Percentiles rank a stretch among this genome's conserved stretches.
These are phyloP conservation scores for Mucor racemosus DNA, from an alignment of 371 early-diverging fungal genomes.

Conservation along the genomic window DNA sequence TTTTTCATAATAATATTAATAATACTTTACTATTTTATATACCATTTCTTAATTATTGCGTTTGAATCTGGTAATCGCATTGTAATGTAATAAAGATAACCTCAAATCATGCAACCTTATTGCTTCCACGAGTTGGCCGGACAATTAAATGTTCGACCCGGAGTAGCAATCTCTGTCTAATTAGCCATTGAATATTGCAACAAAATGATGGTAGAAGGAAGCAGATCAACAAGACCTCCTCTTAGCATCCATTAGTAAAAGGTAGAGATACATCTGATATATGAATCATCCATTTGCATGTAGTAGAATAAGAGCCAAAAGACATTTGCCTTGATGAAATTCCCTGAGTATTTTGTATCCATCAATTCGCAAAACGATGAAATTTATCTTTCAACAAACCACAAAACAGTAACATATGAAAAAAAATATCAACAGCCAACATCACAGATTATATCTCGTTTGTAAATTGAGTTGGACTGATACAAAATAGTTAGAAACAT, in stretches of 20 bases:
- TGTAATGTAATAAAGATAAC: too few relatives aligned
- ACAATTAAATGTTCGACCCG: background rate
- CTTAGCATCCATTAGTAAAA: slow-evolving; percentile 32
- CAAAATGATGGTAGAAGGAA: slow-evolving; percentile 15
- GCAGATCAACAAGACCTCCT: slow-evolving; percentile 19
- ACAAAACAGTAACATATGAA: too few relatives aligned
- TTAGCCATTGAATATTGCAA: background rate
- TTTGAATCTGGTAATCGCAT: too few relatives aligned
- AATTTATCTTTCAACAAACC: too few relatives aligned
- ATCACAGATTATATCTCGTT: too few relatives aligned
- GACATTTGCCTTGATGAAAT: background rate
- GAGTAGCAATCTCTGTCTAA: background rate
- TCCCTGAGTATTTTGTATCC: too few relatives aligned
- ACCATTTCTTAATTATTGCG: background rate
- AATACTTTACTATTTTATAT: background rate
- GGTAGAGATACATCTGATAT: slow-evolving; percentile 20
- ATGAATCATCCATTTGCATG: background rate
- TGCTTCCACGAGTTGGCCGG: background rate
- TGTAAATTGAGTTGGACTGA: too few relatives aligned
- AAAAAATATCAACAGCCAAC: too few relatives aligned
- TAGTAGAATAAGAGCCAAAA: background rate
- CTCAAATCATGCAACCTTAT: too few relatives aligned
- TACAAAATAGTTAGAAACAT: too few relatives aligned
- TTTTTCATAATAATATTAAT: background rate
- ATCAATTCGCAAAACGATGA: too few relatives aligned